Conservation (phyloP, 495 filamentous ascomycete species). For the Cercophora newfieldiana region DNA sequence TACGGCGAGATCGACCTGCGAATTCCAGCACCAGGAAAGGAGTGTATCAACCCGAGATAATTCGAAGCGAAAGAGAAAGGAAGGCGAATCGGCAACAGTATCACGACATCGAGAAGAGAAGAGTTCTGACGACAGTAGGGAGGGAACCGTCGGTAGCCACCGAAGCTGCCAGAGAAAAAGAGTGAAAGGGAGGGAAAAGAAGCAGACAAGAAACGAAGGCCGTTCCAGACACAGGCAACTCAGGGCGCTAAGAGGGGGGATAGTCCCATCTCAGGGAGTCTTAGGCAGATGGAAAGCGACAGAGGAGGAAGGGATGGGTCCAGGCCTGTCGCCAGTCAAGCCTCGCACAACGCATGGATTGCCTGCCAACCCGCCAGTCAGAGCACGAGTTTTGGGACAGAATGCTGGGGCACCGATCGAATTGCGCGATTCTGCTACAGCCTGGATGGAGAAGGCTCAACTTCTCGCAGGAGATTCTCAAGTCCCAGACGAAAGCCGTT, state of each 20-base stretch:
- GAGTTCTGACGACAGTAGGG: conserved; percentile 16
- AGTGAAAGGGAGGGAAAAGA: conserved; percentile 3
- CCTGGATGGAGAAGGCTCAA: conserved; percentile 15
- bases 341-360: not conserved
- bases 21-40: conserved; percentile 28
- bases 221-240: conserved; percentile 13
- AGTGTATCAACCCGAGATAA: conserved; percentile 10
- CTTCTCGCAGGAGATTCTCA: conserved; percentile 27
- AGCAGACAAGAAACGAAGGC: conserved; percentile 12
- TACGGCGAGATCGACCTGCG: conserved; percentile 38
- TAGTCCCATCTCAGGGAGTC: not conserved
- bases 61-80: conserved; percentile 29
- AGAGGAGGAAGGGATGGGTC: not conserved
- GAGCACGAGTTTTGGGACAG: conserved; percentile 1
- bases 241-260: not conserved
- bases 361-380: not conserved
- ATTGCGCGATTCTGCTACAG: conserved; percentile 25
- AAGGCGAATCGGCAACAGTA: conserved; percentile 35
- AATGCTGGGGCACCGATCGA: not conserved
- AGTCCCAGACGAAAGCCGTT: conserved; percentile 42
- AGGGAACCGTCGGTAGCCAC: conserved; percentile 11
- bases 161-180: conserved; percentile 10
- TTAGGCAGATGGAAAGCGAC: conserved; percentile 3
- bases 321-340: not conserved
- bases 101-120: conserved; percentile 29